phyloP scores from a whole-genome alignment of 23 red algal species.

The Gracilaria domingensis region DNA sequence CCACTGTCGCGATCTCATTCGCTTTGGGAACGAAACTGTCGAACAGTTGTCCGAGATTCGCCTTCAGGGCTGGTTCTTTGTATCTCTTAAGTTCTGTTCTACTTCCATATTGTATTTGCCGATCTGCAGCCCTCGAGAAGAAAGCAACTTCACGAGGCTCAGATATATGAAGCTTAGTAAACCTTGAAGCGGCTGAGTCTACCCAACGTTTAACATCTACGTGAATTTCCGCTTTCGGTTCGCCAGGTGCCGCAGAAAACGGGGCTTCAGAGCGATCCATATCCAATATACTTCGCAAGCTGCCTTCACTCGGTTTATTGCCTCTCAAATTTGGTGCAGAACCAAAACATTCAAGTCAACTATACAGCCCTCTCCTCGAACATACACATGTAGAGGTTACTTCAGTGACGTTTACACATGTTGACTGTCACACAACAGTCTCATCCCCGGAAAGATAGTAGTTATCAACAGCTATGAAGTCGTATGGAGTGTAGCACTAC shows the following conservation, averaged over 20 bases:
- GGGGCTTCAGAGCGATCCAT: not conserved
- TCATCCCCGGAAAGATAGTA: no score
- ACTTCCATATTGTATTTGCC: conserved; percentile 48
- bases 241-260: not conserved
- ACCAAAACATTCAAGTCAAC: no score
- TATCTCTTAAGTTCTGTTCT: conserved; percentile 42
- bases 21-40: conserved; percentile 65
- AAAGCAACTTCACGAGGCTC: conserved; percentile 68
- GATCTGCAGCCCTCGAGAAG: conserved; percentile 43
- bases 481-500: no score
- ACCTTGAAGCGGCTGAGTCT: conserved; percentile 1
- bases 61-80: conserved; percentile 22
- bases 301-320: not conserved
- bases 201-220: conserved; percentile 17
- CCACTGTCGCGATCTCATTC: conserved; percentile 28
- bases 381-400: no score
- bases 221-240: not conserved
- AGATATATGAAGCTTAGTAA: conserved; percentile 41
- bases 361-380: no score
- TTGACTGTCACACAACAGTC: no score
- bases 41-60: conserved; percentile 48
- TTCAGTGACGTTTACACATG: no score
- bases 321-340: no score
- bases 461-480: no score
- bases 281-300: not conserved